phyloP scores from a whole-genome alignment of 2,329 filamentous ascomycete genomes.

The Clarireedia monteithiana region DNA sequence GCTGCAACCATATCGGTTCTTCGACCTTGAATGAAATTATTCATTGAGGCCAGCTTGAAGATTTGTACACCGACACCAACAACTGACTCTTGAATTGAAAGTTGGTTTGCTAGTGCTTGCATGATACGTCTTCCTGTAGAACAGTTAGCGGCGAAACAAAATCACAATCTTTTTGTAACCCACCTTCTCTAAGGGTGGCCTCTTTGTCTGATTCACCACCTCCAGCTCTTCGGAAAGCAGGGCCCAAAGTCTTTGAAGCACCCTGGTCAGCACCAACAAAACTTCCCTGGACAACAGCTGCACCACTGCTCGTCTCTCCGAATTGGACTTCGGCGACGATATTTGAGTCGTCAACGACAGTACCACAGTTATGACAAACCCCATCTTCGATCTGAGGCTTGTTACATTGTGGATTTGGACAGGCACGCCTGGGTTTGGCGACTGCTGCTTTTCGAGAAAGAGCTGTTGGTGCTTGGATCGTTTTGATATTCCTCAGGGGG shows the following conservation, averaged over 20 bases:
- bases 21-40: constrained; percentile 80
- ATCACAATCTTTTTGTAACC: constrained; percentile 1
- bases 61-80: constrained; percentile 61
- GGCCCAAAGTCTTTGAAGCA: constrained; percentile 42
- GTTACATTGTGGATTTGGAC: constrained; percentile 53
- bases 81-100: constrained; percentile 53
- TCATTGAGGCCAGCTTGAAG: constrained; percentile 66
- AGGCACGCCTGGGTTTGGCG: constrained; percentile 26
- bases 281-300: constrained; percentile 83
- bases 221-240: constrained; percentile 52
- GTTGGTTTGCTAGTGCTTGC: constrained; percentile 52
- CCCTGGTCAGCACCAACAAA: constrained; percentile 82
- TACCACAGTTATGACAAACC: constrained; percentile 78
- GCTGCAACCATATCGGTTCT: constrained; percentile 78
- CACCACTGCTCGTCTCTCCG: constrained; percentile 77
- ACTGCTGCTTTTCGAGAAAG: constrained; percentile 14
- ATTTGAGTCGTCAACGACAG: constrained; percentile 74
- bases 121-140: constrained; percentile 40
- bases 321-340: constrained; percentile 92
- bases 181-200: constrained; percentile 47
- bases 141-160: not conserved
- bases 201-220: constrained; percentile 51
- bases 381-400: constrained; percentile 55
- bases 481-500: constrained; percentile 16
- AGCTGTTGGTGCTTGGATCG: constrained; percentile 19